Evolutionary conservation across 1,284 basidiomycete genomes (phyloP).

Genomic region (Trametes hirsuta): DNA sequence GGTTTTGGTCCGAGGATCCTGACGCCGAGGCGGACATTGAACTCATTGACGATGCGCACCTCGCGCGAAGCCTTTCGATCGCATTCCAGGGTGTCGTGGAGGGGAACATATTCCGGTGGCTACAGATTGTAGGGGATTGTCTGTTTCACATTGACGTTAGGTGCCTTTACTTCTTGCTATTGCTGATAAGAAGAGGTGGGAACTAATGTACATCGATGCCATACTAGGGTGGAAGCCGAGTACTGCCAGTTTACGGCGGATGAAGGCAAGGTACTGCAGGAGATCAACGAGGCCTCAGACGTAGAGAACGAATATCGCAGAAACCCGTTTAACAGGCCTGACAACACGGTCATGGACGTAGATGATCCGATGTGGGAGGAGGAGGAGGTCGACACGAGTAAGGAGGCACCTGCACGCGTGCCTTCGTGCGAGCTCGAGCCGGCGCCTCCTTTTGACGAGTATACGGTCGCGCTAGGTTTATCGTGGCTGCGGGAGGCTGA

Average conservation of each 20-base stretch:
- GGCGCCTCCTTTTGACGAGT: too few species aligned
- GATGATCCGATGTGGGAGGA: conserved; percentile 5
- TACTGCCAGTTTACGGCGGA: conserved; percentile 12
- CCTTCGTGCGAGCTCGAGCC: too few species aligned
- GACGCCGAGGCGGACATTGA: conserved; percentile 3
- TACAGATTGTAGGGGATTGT: conserved; percentile 6
- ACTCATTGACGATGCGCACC: not conserved
- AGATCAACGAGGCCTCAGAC: conserved; percentile 4
- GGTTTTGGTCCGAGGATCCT: conserved; percentile 12
- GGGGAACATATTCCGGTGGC: conserved; percentile 6
- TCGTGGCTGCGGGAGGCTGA: too few species aligned
- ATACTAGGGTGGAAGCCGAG: conserved; percentile 12
- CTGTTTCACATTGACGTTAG: conserved; percentile 13
- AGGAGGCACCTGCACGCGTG: too few species aligned
- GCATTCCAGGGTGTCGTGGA: conserved; percentile 1
- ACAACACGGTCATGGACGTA: not conserved
- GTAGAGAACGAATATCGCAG: not conserved
- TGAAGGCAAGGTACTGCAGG: conserved; percentile 9
- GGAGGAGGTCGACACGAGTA: not conserved
- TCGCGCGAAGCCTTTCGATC: not conserved
- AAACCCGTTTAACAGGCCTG: not conserved
- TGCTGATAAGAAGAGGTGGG: not conserved
- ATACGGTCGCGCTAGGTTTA: too few species aligned
- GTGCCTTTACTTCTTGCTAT: not conserved
- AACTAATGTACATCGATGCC: not conserved